Evolutionary conservation across 345 rosid genomes (phyloP).

Genomic region (Corchorus olitorius): DNA sequence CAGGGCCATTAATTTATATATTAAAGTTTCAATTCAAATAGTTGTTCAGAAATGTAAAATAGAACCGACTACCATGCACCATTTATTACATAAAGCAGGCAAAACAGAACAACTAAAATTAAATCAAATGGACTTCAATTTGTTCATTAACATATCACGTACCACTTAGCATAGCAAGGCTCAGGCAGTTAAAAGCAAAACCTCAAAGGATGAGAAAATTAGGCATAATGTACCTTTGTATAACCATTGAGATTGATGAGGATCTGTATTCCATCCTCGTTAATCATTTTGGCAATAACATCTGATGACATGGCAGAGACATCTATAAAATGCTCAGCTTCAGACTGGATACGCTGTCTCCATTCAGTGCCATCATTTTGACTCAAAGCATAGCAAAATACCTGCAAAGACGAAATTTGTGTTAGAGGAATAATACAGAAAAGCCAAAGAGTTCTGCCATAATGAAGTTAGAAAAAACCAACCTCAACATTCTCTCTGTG

Average conservation of each 20-base stretch:
- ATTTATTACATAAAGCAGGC: neutral
- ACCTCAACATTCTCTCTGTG: constrained; percentile 87
- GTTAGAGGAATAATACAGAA: neutral
- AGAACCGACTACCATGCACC: neutral
- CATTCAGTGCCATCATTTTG: constrained; percentile 95
- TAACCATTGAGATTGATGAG: constrained; percentile 95
- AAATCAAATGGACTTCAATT: neutral
- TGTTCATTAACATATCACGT: neutral
- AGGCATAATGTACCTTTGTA: constrained; percentile 61
- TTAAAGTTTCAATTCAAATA: neutral
- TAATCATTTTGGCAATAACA: constrained; percentile 79
- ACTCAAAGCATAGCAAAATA: constrained; percentile 96
- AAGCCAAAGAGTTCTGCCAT: neutral
- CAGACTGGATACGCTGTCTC: constrained; percentile 88
- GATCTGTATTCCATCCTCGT: constrained; percentile 84
- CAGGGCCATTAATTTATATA: neutral
- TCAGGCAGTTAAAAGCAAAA: neutral
- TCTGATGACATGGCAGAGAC: constrained; percentile 90
- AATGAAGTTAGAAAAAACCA: constrained; percentile 21
- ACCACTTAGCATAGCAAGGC: neutral
- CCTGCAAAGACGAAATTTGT: constrained; percentile 42
- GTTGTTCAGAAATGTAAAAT: neutral
- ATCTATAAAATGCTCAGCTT: constrained; percentile 91
- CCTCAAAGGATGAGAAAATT: constrained; percentile 8
- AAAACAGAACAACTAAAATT: neutral